Base-by-base conservation (phyloP, 176 grass and related monocot genomes). In the Chrysopogon serrulatus region DNA sequence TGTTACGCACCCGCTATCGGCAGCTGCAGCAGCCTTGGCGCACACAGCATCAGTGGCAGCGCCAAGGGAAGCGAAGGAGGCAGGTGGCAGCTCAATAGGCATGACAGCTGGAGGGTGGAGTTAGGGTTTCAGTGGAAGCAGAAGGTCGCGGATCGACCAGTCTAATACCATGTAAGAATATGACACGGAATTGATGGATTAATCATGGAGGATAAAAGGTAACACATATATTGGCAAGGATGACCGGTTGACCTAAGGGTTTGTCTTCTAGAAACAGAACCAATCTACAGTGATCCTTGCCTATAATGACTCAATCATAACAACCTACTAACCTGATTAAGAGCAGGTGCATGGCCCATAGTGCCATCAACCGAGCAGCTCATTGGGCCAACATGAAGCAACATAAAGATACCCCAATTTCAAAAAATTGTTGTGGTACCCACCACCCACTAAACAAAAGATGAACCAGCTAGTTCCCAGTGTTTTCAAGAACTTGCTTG, bases 351-450 rank as follows among this genome's bases (percentile, higher is more conserved):
- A 57, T 57, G 9, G 53, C 23, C 23, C 53, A 57, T 57, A 57
- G 53, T 57, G 53, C n/a, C 9, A 57, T 57, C 53, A 57, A 57
- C 53, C 23, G 3, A 57, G 51, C 19, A 54, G 53, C 53, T 23
- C 53, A 57, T 11, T 57, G 53, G 51, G 23, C 23, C 53, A 57
- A 75, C 39, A 71, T 16, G 59, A 67, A 73, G 30, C 10, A 87
- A 47, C 61, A 82, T 9, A 65, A 33, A 87, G 49, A 71, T 45
- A 63, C 71, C 40, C 63, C 40, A 71, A 53, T 53, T 53, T 42
- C 13, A 30, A 62, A 71, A 21, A 72, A 78, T 72, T 71, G 68
- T 67, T 65, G 27, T 24, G 70, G 42, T 40, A 87, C 11, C 35
- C 21, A 45, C 9, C 1, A 21, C 23, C 21, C 53, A 77, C 41